phyloP scores from a whole-genome alignment of 1,139 yeast species.

The Starmera stellimalicola region DNA sequence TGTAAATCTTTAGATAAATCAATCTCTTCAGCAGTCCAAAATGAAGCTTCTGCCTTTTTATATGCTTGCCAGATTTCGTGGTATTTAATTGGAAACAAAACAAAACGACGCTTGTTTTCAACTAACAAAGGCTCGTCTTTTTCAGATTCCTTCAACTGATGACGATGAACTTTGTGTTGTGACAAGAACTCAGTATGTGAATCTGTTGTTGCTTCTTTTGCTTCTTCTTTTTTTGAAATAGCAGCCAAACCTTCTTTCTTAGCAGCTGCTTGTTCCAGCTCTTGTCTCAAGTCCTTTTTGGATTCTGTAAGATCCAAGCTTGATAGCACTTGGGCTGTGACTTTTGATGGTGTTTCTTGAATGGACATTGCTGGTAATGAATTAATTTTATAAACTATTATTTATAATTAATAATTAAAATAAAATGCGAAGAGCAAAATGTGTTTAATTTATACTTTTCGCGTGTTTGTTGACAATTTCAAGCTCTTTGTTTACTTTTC shows the following conservation, averaged over 20 bases:
- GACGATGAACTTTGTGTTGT: constrained; percentile 61
- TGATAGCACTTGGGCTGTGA: constrained; percentile 16
- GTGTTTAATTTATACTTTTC: too few relatives aligned
- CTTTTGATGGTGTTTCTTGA: constrained; percentile 21
- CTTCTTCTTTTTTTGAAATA: constrained; percentile 1
- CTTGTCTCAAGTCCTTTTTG: constrained; percentile 18
- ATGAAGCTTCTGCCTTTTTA: constrained; percentile 97
- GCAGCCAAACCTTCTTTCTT: constrained; percentile 12
- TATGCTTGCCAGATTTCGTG: constrained; percentile 99
- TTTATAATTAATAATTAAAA: too few relatives aligned
- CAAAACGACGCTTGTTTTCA: constrained; percentile 88
- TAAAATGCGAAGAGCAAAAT: too few relatives aligned
- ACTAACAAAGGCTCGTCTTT: constrained; percentile 80
- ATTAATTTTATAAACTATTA: too few relatives aligned
- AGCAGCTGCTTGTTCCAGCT: constrained; percentile 18
- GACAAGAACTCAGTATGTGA: constrained; percentile 49
- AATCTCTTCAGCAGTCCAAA: constrained; percentile 99
- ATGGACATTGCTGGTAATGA: constrained; percentile 19
- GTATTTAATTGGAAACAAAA: constrained; percentile 92
- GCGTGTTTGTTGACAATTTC: too few relatives aligned
- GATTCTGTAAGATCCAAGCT: constrained; percentile 15
- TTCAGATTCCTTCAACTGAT: constrained; percentile 62
- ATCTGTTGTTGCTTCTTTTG: constrained; percentile 7
- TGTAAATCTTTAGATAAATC: constrained; percentile 84
- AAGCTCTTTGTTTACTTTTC: too few relatives aligned